Evolutionary conservation across 2,329 filamentous ascomycete genomes (phyloP).

Genomic region (Spiromastix sp.): DNA sequence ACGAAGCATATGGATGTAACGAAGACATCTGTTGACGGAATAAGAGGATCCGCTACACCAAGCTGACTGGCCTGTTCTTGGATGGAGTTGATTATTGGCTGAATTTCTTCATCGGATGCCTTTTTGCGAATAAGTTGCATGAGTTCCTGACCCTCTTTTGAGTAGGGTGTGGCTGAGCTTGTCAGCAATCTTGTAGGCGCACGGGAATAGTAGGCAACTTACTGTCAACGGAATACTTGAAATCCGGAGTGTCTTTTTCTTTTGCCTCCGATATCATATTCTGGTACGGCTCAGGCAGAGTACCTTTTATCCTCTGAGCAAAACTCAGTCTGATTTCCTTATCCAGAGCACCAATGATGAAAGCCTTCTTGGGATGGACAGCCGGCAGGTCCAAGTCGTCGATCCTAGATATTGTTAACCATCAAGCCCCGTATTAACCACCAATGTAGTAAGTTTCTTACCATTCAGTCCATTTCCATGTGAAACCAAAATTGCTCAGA

Average conservation of each 20-base stretch:
- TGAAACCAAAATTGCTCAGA: constrained; percentile 96
- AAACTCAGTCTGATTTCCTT: constrained; percentile 97
- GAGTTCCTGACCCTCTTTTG: constrained; percentile 73
- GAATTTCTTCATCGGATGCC: constrained; percentile 75
- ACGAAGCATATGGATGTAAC: constrained; percentile 89
- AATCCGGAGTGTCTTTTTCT: constrained; percentile 91
- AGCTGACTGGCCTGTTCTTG: constrained; percentile 64
- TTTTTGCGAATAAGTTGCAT: constrained; percentile 72
- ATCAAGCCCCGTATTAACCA: no score
- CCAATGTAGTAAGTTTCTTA: constrained; percentile 35
- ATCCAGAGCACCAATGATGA: constrained; percentile 81
- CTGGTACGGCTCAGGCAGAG: constrained; percentile 75
- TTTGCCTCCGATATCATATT: constrained; percentile 72
- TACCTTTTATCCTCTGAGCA: constrained; percentile 89
- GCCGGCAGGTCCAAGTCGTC: constrained; percentile 70
- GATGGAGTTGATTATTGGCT: constrained; percentile 67
- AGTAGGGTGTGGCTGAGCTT: constrained; percentile 61
- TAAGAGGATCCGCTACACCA: constrained; percentile 61
- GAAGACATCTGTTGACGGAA: constrained; percentile 86
- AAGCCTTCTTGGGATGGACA: constrained; percentile 81
- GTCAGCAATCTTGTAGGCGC: constrained; percentile 2
- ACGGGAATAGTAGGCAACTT: constrained; percentile 25
- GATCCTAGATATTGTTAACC: constrained; percentile 43
- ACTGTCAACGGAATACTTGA: constrained; percentile 76
- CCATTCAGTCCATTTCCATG: constrained; percentile 99